A percentile compares a stretch with the other conserved stretches of the same genome.
Evolutionary conservation across 1,284 basidiomycete genomes (phyloP).

Genomic region (Ustilago crameri): DNA sequence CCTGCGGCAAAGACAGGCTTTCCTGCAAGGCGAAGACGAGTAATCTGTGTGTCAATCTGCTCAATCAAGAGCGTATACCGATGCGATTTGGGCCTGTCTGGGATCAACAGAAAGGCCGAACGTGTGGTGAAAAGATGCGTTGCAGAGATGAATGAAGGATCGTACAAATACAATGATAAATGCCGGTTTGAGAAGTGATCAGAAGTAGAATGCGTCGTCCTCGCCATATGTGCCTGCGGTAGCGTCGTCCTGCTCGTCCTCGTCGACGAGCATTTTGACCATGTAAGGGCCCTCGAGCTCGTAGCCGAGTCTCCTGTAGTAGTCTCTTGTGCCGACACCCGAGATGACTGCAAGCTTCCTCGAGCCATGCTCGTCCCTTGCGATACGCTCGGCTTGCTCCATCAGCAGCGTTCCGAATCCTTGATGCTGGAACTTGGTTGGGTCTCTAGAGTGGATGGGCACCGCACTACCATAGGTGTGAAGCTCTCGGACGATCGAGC

Average conservation of each 20-base stretch:
- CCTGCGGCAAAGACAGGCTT: conserved; percentile 12
- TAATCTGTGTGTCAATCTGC: background rate
- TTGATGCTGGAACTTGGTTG: conserved; percentile 79
- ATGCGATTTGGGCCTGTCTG: too few relatives aligned
- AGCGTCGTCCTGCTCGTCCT: conserved; percentile 24
- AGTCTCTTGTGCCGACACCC: conserved; percentile 92
- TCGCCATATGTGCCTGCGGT: conserved; percentile 1
- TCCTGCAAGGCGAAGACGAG: conserved; percentile 5
- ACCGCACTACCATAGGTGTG: conserved; percentile 99
- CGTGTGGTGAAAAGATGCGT: background rate
- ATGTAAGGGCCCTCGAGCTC: conserved; percentile 87
- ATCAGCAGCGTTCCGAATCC: conserved; percentile 97
- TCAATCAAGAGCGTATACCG: too few relatives aligned
- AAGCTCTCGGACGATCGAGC: conserved; percentile 93
- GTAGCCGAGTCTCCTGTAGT: conserved; percentile 92
- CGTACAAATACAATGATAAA: conserved; percentile 4
- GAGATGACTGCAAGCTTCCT: conserved; percentile 95
- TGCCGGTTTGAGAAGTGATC: background rate
- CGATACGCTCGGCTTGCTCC: conserved; percentile 99
- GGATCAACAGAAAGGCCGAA: too few relatives aligned
- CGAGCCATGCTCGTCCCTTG: conserved; percentile 96
- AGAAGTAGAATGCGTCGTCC: conserved; percentile 33
- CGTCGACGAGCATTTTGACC: conserved; percentile 55
- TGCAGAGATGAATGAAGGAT: conserved; percentile 1
- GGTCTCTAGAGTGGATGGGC: conserved; percentile 94